These are phyloP conservation scores for Cytidiella melzeri DNA, from an alignment of 768 basidiomycete species.

Conservation along the genomic window DNA sequence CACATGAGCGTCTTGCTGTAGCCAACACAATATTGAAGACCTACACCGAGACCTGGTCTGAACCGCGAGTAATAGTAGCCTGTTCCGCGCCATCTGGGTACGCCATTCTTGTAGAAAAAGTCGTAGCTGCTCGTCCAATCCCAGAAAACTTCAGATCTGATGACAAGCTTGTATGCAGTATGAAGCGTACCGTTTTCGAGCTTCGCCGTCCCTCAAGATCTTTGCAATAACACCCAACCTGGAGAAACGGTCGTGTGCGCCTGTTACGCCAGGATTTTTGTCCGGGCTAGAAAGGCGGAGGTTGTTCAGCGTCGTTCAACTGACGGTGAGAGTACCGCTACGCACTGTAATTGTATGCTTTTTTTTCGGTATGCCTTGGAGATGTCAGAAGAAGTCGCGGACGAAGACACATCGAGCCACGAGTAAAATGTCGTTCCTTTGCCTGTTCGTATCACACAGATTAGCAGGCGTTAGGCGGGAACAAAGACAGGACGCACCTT, in stretches of 20 bases:
- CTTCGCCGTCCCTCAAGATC: conserved; percentile 72
- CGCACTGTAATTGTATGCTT: conserved; percentile 86
- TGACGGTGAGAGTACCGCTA: conserved; percentile 13
- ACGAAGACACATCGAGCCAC: conserved; percentile 75
- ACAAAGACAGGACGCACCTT: conserved; percentile 44
- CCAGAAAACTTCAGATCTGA: not conserved
- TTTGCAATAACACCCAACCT: conserved; percentile 79
- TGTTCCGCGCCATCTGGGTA: conserved; percentile 93
- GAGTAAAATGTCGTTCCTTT: conserved; percentile 96
- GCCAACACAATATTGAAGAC: conserved; percentile 29
- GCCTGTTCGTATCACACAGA: conserved; percentile 31
- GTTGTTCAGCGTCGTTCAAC: conserved; percentile 1
- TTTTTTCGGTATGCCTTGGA: conserved; percentile 88
- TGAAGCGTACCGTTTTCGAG: conserved; percentile 62
- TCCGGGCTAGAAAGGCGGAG: conserved; percentile 64
- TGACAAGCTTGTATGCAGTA: conserved; percentile 1
- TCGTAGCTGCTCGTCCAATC: conserved; percentile 55
- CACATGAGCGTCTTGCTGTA: not conserved
- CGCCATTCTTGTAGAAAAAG: conserved; percentile 96
- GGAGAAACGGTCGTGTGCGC: conserved; percentile 86
- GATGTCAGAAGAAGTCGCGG: conserved; percentile 72
- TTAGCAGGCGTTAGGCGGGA: not conserved
- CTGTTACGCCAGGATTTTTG: conserved; percentile 85
- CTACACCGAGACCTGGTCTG: conserved; percentile 87
- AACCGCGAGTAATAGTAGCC: conserved; percentile 97